Percentiles rank a stretch among this genome's conserved stretches.
Evolutionary conservation across 2,329 filamentous ascomycete genomes (phyloP).

Genomic region (Aureobasidium leucospermi): DNA sequence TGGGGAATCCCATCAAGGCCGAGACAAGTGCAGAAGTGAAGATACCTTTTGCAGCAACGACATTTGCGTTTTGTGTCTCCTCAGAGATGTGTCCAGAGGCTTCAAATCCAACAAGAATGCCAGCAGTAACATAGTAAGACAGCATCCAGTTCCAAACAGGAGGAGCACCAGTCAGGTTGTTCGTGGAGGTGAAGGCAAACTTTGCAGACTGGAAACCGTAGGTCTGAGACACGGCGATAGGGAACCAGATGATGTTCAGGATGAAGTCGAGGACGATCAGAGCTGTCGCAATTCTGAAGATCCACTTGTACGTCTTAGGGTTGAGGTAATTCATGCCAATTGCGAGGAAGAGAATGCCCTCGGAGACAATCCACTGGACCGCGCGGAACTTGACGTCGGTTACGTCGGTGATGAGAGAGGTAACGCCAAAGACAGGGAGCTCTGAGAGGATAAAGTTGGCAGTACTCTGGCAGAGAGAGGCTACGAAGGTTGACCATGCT

Average conservation of each 20-base stretch:
- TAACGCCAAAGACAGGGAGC: constrained; percentile 49
- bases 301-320: constrained; percentile 37
- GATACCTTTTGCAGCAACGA: constrained; percentile 51
- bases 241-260: constrained; percentile 55
- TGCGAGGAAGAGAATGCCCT: constrained; percentile 35
- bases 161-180: constrained; percentile 44
- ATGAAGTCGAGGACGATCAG: constrained; percentile 52
- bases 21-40: constrained; percentile 55
- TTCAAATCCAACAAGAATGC: constrained; percentile 55
- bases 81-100: constrained; percentile 55
- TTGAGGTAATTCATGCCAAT: constrained; percentile 33
- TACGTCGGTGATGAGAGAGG: constrained; percentile 45
- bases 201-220: constrained; percentile 52
- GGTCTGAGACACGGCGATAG: constrained; percentile 48
- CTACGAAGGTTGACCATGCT: constrained; percentile 49
- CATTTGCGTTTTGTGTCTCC: constrained; percentile 52
- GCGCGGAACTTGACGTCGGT: constrained; percentile 51
- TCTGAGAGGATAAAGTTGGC: constrained; percentile 39
- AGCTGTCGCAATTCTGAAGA: constrained; percentile 44
- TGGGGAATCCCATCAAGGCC: constrained; percentile 47
- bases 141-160: constrained; percentile 57
- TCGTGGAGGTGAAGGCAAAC: constrained; percentile 54
- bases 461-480: constrained; percentile 29
- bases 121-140: constrained; percentile 53
- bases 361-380: constrained; percentile 53